Conservation (phyloP, 192 early-diverging fungal genomes). For the Backusella parvicylindrica region DNA sequence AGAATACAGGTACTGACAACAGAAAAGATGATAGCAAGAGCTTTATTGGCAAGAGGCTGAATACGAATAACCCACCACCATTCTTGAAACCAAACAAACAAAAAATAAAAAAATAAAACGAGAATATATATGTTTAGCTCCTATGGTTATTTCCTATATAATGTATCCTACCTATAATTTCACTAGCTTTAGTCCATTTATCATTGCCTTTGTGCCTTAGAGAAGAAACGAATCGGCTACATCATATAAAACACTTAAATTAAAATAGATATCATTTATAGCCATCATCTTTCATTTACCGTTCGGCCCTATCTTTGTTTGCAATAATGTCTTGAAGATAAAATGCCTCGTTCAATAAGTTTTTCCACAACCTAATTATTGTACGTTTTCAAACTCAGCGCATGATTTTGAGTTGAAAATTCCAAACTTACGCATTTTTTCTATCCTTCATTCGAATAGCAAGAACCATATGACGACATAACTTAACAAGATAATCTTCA, state of each 20-base stretch:
- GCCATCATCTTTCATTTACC: constrained; percentile 31
- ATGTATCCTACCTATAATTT: background rate
- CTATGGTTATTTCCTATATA: background rate
- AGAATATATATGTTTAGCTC: too few species aligned
- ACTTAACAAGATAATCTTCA: constrained; percentile 57
- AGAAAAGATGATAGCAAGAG: constrained; percentile 55
- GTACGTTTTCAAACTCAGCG: background rate
- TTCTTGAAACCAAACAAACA: constrained; percentile 36
- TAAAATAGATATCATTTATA: background rate
- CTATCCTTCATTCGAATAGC: constrained; percentile 66
- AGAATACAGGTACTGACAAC: constrained; percentile 68
- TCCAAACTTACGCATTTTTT: constrained; percentile 60
- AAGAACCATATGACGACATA: constrained; percentile 74
- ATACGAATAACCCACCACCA: constrained; percentile 88
- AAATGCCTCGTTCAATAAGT: constrained; percentile 73
- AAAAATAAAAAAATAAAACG: background rate
- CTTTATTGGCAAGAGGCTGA: constrained; percentile 60
- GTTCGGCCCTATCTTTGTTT: constrained; percentile 61
- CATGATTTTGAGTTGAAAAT: background rate
- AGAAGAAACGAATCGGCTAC: constrained; percentile 1
- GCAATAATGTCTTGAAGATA: constrained; percentile 79
- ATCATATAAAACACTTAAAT: background rate
- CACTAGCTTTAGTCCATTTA: background rate
- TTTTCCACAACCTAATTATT: constrained; percentile 61
- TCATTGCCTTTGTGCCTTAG: background rate